Evolutionary conservation across 371 early-diverging fungal species (phyloP).

Genomic region (Batkoa obscura): DNA sequence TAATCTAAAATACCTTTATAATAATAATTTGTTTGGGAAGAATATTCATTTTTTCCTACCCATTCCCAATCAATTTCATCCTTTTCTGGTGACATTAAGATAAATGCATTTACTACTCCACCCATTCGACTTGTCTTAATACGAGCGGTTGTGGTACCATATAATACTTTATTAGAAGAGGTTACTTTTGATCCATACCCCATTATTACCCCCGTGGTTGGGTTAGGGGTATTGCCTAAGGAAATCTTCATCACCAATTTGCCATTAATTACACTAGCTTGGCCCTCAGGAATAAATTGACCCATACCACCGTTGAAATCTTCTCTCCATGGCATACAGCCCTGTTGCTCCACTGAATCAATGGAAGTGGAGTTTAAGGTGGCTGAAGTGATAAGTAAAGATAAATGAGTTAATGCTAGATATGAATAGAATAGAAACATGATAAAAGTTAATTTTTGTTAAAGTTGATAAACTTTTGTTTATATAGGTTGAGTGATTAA

Average conservation of each 20-base stretch:
- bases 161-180: not conserved
- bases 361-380: no score
- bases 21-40: slow-evolving; percentile 7
- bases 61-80: slow-evolving; percentile 10
- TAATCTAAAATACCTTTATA: slow-evolving; percentile 5
- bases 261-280: not conserved
- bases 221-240: slow-evolving; percentile 1
- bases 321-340: not conserved
- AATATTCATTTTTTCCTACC: slow-evolving; percentile 1
- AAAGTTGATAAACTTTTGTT: no score
- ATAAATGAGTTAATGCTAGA: no score
- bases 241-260: not conserved
- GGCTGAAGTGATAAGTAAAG: no score
- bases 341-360: not conserved
- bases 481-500: no score
- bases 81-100: slow-evolving; percentile 1
- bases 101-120: slow-evolving; percentile 22
- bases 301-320: not conserved
- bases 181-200: slow-evolving; percentile 1
- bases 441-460: no score
- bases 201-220: not conserved
- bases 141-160: slow-evolving; percentile 28
- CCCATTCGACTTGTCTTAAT: slow-evolving; percentile 24
- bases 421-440: no score
- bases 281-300: not conserved